Base-by-base conservation (phyloP, 257 asterid species). In the Penstemon davidsonii region DNA sequence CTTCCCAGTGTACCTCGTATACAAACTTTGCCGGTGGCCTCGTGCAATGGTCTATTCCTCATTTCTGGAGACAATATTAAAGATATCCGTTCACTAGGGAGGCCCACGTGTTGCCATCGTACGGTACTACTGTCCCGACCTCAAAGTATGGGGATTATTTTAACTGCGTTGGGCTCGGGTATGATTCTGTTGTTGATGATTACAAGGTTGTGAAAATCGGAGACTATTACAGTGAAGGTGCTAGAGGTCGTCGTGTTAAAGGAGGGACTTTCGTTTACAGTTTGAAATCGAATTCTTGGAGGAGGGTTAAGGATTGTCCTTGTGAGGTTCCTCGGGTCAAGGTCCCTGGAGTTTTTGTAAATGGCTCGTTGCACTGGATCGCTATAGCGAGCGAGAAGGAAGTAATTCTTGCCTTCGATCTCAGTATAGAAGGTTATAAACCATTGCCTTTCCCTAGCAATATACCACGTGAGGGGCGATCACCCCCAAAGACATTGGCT, bases 31-130 rank as follows among this genome's bases (percentile, higher is more conserved):
- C 69, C 49, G 2, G 69, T 49, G 12, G 7, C 58, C 1, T 51
- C 50, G 2, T 73, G 78, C 69, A 73, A 73, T 6, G 73, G 78
- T 13, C 45, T 73, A 7, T 44, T 73, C 13, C 62, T 73, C 59
- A 36, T 52, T 42, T 37, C 69, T 8, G 43, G 47, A 38, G 33
- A 25, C 33, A 39, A 7, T 9, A 12, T 55, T 6, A 36, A 45
- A 0, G 52, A 41, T 25, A 69, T 33, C 80, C 80, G 5, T 37
- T 75, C 37, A 75, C 73, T 0, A 39, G 45, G 8, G 65, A 75
- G 6, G 51, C 1, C 70, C 59, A 4, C 55, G 7, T 13, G 49
- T 25, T 74, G 25, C 12, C 61, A 4, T 8, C 3, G 4, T 7
- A 25, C 33, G 33, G 12, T 5, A 47, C 55, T 7, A 5, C 5